phyloP scores from a whole-genome alignment of 2,329 filamentous ascomycete species.

The Septoria petroselini region DNA sequence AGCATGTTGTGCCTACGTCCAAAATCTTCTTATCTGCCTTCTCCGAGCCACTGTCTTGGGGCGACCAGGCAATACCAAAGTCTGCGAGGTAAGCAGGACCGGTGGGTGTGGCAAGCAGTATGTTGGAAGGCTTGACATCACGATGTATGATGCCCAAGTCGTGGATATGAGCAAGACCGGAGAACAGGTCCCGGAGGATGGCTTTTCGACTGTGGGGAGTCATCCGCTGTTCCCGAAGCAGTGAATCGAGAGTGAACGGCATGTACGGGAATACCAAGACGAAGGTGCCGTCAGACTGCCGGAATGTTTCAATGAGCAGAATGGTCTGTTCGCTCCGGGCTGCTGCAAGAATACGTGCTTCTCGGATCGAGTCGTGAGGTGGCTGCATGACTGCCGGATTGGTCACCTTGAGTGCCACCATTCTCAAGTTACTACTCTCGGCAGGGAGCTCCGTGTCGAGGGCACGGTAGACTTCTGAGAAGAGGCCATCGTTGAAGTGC shows the following conservation, averaged over 20 bases:
- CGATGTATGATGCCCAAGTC: constrained; percentile 76
- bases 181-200: constrained; percentile 66
- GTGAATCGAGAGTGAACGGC: constrained; percentile 65
- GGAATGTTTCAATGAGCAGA: constrained; percentile 68
- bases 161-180: constrained; percentile 70
- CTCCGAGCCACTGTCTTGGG: constrained; percentile 58
- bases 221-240: constrained; percentile 52
- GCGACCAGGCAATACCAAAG: constrained; percentile 88
- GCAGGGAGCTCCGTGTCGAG: constrained; percentile 38
- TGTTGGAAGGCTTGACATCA: constrained; percentile 89
- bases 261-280: constrained; percentile 84
- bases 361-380: constrained; percentile 78
- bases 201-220: constrained; percentile 39
- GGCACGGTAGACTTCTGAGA: constrained; percentile 78
- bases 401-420: constrained; percentile 82
- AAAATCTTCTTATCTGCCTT: constrained; percentile 69
- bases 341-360: constrained; percentile 67
- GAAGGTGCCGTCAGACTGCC: constrained; percentile 65
- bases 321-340: constrained; percentile 61
- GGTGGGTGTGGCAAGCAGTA: constrained; percentile 43
- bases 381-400: constrained; percentile 67
- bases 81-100: constrained; percentile 83
- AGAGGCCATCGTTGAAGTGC: constrained; percentile 65
- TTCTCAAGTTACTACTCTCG: constrained; percentile 16
- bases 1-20: constrained; percentile 89